Evolutionary conservation across 1,139 yeast genomes (phyloP).

Genomic region (Eremothecium sinecaudum): DNA sequence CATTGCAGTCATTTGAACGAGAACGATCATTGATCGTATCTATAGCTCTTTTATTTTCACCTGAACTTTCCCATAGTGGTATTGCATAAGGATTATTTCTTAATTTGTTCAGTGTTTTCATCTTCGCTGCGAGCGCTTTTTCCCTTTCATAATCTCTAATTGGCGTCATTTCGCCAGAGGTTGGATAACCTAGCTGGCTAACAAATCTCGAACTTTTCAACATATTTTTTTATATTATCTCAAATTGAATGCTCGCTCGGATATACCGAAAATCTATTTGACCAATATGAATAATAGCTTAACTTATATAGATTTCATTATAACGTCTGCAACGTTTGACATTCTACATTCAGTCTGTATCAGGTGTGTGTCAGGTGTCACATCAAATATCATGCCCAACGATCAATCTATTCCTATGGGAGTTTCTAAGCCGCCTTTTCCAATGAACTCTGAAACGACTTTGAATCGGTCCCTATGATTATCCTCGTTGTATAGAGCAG

Average conservation of each 20-base stretch:
- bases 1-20: not conserved
- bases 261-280: too few species aligned
- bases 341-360: too few species aligned
- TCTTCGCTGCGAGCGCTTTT: not conserved
- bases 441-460: conserved; percentile 70
- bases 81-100: conserved; percentile 26
- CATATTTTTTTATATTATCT: too few species aligned
- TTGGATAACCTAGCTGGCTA: conserved; percentile 18
- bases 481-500: conserved; percentile 47
- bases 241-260: too few species aligned
- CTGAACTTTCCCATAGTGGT: conserved; percentile 26
- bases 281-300: too few species aligned
- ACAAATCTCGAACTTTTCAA: conserved; percentile 22
- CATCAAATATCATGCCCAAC: conserved; percentile 1
- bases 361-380: not conserved
- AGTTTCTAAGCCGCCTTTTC: conserved; percentile 72
- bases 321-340: too few species aligned
- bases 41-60: conserved; percentile 23
- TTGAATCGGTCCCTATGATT: conserved; percentile 50
- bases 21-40: conserved; percentile 13
- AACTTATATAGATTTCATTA: too few species aligned
- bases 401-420: not conserved
- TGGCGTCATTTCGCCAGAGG: conserved; percentile 25
- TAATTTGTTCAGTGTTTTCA: not conserved
- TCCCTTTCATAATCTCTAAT: conserved; percentile 22